These are phyloP conservation scores for Rosa persica DNA, from an alignment of 306 rosid species.

Conservation along the genomic window DNA sequence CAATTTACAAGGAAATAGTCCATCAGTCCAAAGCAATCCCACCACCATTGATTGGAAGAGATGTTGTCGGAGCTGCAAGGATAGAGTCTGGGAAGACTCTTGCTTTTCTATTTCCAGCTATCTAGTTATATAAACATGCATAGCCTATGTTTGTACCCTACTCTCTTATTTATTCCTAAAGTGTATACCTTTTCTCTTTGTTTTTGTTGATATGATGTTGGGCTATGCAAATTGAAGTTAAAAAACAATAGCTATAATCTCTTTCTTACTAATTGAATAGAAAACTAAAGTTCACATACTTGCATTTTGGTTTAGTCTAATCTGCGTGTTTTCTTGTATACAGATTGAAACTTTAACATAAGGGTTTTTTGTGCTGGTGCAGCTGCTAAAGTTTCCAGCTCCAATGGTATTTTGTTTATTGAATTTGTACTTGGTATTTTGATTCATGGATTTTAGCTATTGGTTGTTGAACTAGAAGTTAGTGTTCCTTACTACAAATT, in stretches of 20 bases:
- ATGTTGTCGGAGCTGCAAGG: too few relatives aligned
- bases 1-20: too few relatives aligned
- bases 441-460: not conserved
- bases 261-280: not conserved
- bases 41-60: too few relatives aligned
- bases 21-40: too few relatives aligned
- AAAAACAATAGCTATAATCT: not conserved
- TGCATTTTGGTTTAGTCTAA: not conserved
- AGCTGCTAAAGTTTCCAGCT: conserved; percentile 44
- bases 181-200: not conserved
- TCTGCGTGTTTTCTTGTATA: conserved; percentile 15
- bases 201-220: not conserved
- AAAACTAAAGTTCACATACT: not conserved
- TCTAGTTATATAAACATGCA: too few relatives aligned
- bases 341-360: conserved; percentile 40
- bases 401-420: not conserved
- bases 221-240: conserved; percentile 8
- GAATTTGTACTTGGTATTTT: not conserved
- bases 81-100: too few relatives aligned
- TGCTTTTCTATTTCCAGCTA: too few relatives aligned
- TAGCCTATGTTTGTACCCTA: not conserved
- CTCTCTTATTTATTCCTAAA: not conserved
- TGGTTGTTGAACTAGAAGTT: too few relatives aligned
- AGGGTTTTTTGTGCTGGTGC: conserved; percentile 41
- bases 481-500: not conserved